Conservation (phyloP, 1,139 yeast genomes). For the Protomyces arabidopsidicola region DNA sequence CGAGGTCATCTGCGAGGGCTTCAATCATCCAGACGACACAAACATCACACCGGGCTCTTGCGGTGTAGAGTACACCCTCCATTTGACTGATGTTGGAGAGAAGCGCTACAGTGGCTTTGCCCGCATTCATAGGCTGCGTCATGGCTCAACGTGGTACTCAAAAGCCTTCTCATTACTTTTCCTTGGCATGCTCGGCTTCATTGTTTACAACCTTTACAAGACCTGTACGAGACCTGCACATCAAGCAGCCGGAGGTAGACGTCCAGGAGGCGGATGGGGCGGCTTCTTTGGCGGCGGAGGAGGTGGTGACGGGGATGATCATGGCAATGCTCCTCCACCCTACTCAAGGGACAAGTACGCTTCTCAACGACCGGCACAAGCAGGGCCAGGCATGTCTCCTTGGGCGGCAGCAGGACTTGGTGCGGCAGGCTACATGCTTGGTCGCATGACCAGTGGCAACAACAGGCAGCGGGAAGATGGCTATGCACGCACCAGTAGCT, state of each 20-base stretch:
- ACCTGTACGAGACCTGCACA: background rate
- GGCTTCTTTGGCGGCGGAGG: background rate
- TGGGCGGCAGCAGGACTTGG: background rate
- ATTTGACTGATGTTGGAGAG: conserved; percentile 17
- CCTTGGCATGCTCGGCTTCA: background rate
- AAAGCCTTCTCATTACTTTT: background rate
- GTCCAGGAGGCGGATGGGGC: background rate
- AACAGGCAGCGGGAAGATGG: background rate
- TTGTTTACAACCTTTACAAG: background rate
- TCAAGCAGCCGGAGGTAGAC: background rate
- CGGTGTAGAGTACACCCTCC: conserved; percentile 15
- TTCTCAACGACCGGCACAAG: background rate
- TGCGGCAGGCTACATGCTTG: background rate
- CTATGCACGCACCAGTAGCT: background rate
- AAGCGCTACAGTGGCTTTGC: conserved; percentile 44
- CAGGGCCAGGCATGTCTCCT: background rate
- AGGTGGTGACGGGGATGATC: background rate
- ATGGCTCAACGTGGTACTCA: background rate
- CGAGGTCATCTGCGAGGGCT: conserved; percentile 26
- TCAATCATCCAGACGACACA: background rate
- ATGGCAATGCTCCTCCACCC: background rate
- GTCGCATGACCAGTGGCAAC: conserved; percentile 1
- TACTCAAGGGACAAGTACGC: background rate
- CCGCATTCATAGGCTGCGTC: background rate
- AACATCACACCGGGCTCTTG: conserved; percentile 15